Evolutionary conservation across 2,329 filamentous ascomycete genomes (phyloP).

Genomic region (Penicillium vulpinum): DNA sequence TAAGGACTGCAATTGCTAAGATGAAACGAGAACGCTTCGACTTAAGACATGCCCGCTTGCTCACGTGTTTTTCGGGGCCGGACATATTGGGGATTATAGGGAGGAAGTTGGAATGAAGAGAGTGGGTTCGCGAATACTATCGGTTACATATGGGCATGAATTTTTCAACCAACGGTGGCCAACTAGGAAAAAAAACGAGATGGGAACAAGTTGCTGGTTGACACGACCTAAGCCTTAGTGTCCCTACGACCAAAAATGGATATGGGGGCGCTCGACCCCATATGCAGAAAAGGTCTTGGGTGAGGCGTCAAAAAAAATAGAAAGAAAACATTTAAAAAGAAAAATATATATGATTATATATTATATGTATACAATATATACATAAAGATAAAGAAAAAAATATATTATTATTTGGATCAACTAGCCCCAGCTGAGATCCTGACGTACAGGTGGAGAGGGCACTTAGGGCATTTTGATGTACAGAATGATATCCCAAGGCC

Average conservation of each 20-base stretch:
- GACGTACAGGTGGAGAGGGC: slow-evolving; percentile 13
- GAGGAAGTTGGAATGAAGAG: slow-evolving; percentile 10
- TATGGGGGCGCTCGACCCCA: slow-evolving; percentile 20
- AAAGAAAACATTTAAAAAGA: background rate
- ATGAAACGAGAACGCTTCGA: slow-evolving; percentile 32
- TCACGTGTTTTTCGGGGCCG: slow-evolving; percentile 37
- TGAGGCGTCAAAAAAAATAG: slow-evolving; percentile 9
- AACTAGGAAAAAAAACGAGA: background rate
- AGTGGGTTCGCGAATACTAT: slow-evolving; percentile 11
- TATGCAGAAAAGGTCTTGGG: slow-evolving; percentile 19
- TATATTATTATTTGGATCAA: slow-evolving; percentile 1
- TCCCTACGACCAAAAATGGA: slow-evolving; percentile 16
- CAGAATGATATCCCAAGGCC: slow-evolving; percentile 13
- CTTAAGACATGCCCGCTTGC: slow-evolving; percentile 29
- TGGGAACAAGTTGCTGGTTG: background rate
- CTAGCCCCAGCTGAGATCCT: slow-evolving; percentile 10
- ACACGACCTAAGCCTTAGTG: slow-evolving; percentile 4
- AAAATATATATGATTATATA: no score
- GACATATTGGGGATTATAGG: slow-evolving; percentile 16
- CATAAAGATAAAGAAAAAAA: background rate
- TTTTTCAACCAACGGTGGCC: background rate
- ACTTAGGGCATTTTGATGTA: slow-evolving; percentile 5
- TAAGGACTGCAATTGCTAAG: slow-evolving; percentile 27
- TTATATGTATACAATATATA: no score
- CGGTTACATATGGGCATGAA: slow-evolving; percentile 9